phyloP scores from a whole-genome alignment of 345 rosid species.

The Lepidium sativum region DNA sequence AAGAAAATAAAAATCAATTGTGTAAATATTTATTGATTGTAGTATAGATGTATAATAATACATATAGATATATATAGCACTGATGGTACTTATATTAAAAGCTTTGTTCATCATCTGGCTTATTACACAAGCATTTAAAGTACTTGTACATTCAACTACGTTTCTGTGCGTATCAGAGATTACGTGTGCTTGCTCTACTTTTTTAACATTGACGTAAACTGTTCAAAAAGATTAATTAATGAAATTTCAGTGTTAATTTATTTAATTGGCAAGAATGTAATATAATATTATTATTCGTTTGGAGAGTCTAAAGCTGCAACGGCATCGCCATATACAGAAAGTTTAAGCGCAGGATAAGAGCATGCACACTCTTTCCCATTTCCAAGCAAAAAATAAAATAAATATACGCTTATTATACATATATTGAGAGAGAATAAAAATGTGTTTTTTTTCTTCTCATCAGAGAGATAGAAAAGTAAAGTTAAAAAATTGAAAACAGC shows the following conservation, averaged over 20 bases:
- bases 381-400: constrained; percentile 26
- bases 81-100: constrained; percentile 15
- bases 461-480: not conserved
- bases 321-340: constrained; percentile 58
- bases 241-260: not conserved
- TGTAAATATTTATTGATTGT: not conserved
- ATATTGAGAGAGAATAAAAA: constrained; percentile 17
- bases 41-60: not conserved
- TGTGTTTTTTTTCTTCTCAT: not conserved
- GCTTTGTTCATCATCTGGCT: constrained; percentile 10
- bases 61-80: not conserved
- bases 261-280: constrained; percentile 8
- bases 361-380: constrained; percentile 51
- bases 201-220: constrained; percentile 28
- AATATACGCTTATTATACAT: constrained; percentile 10
- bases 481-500: not conserved
- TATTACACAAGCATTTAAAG: constrained; percentile 27
- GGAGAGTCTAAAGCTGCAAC: constrained; percentile 75
- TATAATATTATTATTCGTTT: constrained; percentile 12
- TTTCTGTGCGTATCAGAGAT: constrained; percentile 27
- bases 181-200: constrained; percentile 50
- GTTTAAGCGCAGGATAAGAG: constrained; percentile 60
- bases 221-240: constrained; percentile 16
- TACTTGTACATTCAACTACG: constrained; percentile 31
- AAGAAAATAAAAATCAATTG: not conserved